Evolutionary conservation across 768 basidiomycete genomes (phyloP).

Genomic region (Crepidotus variabilis): DNA sequence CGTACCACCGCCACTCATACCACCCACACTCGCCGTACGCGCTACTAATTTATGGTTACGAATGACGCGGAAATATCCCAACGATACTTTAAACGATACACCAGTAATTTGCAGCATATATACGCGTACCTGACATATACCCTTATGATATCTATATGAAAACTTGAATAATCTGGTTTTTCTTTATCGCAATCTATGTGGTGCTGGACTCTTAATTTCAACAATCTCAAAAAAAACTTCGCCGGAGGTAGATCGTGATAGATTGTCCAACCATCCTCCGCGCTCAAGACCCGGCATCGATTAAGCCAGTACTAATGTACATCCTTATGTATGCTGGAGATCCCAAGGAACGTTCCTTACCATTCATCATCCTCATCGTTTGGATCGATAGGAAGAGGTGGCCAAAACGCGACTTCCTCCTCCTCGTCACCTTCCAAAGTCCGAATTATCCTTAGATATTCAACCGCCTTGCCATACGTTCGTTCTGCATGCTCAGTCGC

Average conservation of each 20-base stretch:
- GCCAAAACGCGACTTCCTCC: slow-evolving; percentile 31
- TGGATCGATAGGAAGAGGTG: slow-evolving; percentile 29
- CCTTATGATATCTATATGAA: neutral
- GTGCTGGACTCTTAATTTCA: no score
- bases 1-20: slow-evolving; percentile 3
- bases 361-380: slow-evolving; percentile 26
- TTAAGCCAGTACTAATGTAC: neutral
- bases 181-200: no score
- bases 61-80: neutral
- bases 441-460: slow-evolving; percentile 13
- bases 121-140: neutral
- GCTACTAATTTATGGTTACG: neutral
- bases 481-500: slow-evolving; percentile 54
- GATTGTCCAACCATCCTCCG: no score
- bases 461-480: slow-evolving; percentile 20
- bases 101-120: neutral
- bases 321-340: no score
- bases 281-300: no score
- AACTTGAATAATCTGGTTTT: neutral
- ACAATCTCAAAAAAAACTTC: no score
- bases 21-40: neutral
- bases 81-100: neutral
- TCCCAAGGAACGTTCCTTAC: slow-evolving; percentile 3
- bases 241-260: no score
- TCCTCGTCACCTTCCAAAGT: slow-evolving; percentile 10